phyloP scores from a whole-genome alignment of 2,329 filamentous ascomycete species.

The Aschersonia sp. region DNA sequence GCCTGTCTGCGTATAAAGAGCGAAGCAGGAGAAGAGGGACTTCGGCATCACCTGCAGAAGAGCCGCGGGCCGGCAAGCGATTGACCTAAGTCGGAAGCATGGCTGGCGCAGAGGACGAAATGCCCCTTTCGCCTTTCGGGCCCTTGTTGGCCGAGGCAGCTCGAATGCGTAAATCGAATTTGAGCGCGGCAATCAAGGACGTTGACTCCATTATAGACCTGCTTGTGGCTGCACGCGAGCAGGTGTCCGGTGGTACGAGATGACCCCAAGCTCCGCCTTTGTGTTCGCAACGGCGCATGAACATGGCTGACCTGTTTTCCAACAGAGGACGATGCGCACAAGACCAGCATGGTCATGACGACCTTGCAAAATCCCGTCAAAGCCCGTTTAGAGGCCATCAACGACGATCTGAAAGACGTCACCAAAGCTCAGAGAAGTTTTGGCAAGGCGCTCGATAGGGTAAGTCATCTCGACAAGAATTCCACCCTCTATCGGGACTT shows the following conservation, averaged over 20 bases:
- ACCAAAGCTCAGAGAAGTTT: conserved; percentile 73
- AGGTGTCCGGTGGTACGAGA: conserved; percentile 52
- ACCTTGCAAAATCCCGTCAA: conserved; percentile 80
- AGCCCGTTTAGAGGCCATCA: conserved; percentile 64
- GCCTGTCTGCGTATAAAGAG: too few relatives aligned
- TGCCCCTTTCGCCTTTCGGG: conserved; percentile 30
- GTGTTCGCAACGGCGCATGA: conserved; percentile 1
- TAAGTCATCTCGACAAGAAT: conserved; percentile 17
- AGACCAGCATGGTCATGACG: conserved; percentile 59
- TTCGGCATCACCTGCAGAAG: too few relatives aligned
- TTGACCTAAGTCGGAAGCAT: conserved; percentile 7
- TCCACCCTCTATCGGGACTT: not conserved
- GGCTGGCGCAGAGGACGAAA: conserved; percentile 19
- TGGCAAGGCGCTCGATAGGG: conserved; percentile 72
- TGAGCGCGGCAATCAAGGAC: conserved; percentile 59
- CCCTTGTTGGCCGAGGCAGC: conserved; percentile 59
- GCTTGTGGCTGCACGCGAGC: conserved; percentile 57
- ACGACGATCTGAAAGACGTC: conserved; percentile 67
- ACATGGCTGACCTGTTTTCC: conserved; percentile 6
- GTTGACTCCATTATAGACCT: conserved; percentile 73
- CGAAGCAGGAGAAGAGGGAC: too few relatives aligned
- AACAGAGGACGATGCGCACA: conserved; percentile 28
- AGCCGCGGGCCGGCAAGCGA: not conserved
- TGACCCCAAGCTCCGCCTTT: not conserved
- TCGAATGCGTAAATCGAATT: conserved; percentile 52